Conservation (phyloP, 306 rosid species). For the Cicer bijugum region DNA sequence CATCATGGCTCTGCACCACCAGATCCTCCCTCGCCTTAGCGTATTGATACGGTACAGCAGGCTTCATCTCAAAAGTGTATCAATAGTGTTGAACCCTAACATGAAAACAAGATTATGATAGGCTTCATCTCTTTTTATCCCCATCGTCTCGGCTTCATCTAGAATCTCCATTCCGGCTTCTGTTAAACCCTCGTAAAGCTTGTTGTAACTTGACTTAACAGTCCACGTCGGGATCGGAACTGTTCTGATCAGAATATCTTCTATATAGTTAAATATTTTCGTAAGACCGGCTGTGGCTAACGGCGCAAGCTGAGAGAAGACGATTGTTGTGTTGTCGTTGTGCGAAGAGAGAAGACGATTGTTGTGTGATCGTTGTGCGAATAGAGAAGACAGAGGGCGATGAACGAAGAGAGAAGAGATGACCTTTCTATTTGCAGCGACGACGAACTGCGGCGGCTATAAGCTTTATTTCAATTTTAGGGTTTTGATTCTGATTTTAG, state of each 20-base stretch:
- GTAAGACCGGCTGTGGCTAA: constrained; percentile 53
- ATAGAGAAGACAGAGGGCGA: too few species aligned
- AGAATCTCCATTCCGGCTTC: constrained; percentile 44
- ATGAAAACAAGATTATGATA: constrained; percentile 68
- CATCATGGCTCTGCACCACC: constrained; percentile 62
- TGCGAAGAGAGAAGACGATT: too few species aligned
- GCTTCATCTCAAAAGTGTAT: constrained; percentile 75
- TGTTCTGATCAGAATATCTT: constrained; percentile 58
- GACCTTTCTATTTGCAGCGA: too few species aligned
- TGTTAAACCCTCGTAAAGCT: constrained; percentile 51
- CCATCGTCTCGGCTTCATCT: constrained; percentile 59
- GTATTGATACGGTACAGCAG: constrained; percentile 78
- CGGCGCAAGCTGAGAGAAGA: constrained; percentile 69
- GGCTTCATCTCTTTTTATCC: constrained; percentile 65
- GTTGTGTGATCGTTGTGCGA: too few species aligned
- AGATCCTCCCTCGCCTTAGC: constrained; percentile 70
- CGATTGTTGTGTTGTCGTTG: too few species aligned
- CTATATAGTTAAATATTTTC: constrained; percentile 47
- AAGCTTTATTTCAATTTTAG: too few species aligned
- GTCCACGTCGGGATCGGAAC: constrained; percentile 57
- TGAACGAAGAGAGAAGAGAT: too few species aligned
- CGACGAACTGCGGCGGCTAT: too few species aligned
- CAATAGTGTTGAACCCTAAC: constrained; percentile 69
- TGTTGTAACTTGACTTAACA: constrained; percentile 54
- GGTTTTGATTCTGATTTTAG: too few species aligned